These are phyloP conservation scores for Fusarium sp. DNA, from an alignment of 2,329 filamentous ascomycete species.

Conservation along the genomic window DNA sequence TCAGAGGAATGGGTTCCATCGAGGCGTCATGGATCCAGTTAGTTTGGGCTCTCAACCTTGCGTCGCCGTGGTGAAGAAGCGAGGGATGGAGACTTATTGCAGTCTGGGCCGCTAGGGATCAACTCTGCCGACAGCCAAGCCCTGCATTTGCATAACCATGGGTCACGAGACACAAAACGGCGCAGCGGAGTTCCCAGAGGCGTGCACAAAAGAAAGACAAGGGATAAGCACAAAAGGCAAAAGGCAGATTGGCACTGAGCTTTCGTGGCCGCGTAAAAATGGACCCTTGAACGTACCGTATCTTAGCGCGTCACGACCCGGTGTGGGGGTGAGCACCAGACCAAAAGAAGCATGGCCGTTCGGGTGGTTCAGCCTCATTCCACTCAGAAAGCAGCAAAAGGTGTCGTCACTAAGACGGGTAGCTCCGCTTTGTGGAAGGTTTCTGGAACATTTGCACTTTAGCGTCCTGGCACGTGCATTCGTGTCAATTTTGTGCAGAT, in stretches of 20 bases:
- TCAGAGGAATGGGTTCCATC: slow-evolving; percentile 25
- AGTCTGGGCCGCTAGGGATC: slow-evolving; percentile 30
- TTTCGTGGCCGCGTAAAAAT: slow-evolving; percentile 26
- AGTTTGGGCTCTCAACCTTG: slow-evolving; percentile 24
- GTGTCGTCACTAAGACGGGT: slow-evolving; percentile 41
- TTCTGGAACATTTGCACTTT: slow-evolving; percentile 49
- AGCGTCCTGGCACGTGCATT: slow-evolving; percentile 45
- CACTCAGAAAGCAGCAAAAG: slow-evolving; percentile 18
- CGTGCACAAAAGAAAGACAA: slow-evolving; percentile 33
- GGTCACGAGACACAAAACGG: slow-evolving; percentile 33
- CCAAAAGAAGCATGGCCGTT: slow-evolving; percentile 33
- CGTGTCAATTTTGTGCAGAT: slow-evolving; percentile 49
- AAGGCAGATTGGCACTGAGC: background rate
- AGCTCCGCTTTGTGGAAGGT: slow-evolving; percentile 43
- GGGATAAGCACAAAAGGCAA: slow-evolving; percentile 11
- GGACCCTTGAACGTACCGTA: slow-evolving; percentile 31
- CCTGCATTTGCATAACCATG: slow-evolving; percentile 27
- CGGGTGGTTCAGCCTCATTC: slow-evolving; percentile 48
- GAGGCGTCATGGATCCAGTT: slow-evolving; percentile 44
- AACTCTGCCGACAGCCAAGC: slow-evolving; percentile 28
- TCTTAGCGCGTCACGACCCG: slow-evolving; percentile 29
- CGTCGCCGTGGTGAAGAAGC: slow-evolving; percentile 47
- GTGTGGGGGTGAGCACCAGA: slow-evolving; percentile 37
- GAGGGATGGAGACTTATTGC: slow-evolving; percentile 36
- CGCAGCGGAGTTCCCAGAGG: background rate